Percentiles rank a stretch among this genome's conserved stretches.
Conservation (phyloP, 1,139 yeast genomes). For the Lodderomyces elongisporus region DNA sequence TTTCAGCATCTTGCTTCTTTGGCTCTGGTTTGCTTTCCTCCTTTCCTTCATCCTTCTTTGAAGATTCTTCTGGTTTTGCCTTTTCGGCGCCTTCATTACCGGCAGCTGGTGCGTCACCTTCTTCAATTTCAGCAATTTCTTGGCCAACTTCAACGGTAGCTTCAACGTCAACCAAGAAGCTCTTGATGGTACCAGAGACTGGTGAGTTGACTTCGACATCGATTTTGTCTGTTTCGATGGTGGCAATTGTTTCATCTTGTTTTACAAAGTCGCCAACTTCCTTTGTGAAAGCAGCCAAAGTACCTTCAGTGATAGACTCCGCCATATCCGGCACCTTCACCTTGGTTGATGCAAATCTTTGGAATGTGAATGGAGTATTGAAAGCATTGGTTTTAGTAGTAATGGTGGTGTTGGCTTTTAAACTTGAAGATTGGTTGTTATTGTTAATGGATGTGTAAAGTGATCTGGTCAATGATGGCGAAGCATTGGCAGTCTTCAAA, state of each 20-base stretch:
- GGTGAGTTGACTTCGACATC: conserved; percentile 98
- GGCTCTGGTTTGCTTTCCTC: conserved; percentile 27
- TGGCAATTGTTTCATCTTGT: conserved; percentile 88
- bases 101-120: conserved; percentile 78
- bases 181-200: conserved; percentile 82
- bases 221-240: conserved; percentile 97
- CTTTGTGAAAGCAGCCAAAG: conserved; percentile 73
- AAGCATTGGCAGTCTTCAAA: conserved; percentile 10
- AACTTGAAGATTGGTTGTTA: conserved; percentile 4
- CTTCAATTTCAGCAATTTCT: conserved; percentile 83
- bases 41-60: conserved; percentile 13
- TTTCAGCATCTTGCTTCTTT: conserved; percentile 49
- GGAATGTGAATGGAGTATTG: conserved; percentile 12
- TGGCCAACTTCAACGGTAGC: conserved; percentile 97
- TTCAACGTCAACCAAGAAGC: conserved; percentile 76
- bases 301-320: conserved; percentile 97
- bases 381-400: background rate
- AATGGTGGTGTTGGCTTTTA: background rate
- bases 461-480: conserved; percentile 10
- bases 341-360: conserved; percentile 39
- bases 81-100: conserved; percentile 27
- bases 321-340: conserved; percentile 99
- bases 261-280: conserved; percentile 85
- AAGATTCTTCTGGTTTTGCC: conserved; percentile 34
- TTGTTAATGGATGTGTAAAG: conserved; percentile 11